Conservation (phyloP, 148 eudicot species). For the Fallopia convolvulus region DNA sequence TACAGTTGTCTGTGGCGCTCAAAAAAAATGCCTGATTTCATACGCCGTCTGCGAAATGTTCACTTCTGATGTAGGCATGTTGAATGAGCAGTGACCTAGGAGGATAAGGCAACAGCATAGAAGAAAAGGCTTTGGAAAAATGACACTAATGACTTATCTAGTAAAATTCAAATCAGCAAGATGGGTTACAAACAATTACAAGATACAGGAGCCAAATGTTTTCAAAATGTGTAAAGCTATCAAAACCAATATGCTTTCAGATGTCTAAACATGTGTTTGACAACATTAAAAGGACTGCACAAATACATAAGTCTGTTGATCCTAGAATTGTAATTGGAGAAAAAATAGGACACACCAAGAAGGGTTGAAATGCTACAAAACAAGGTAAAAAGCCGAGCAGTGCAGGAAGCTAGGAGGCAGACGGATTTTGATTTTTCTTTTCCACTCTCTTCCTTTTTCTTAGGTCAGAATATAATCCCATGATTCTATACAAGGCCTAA, state of each 20-base stretch:
- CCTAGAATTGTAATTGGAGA: background rate
- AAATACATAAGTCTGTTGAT: constrained; percentile 2
- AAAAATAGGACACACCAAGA: constrained; percentile 5
- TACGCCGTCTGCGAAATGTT: background rate
- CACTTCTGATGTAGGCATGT: background rate
- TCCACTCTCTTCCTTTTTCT: constrained; percentile 5
- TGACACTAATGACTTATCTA: background rate
- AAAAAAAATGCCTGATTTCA: background rate
- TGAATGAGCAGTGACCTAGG: constrained; percentile 4
- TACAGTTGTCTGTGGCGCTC: background rate
- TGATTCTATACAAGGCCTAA: constrained; percentile 4
- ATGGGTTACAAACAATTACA: background rate
- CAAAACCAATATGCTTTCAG: background rate
- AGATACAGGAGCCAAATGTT: background rate
- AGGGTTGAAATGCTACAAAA: background rate
- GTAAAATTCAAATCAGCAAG: background rate
- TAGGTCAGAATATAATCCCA: background rate
- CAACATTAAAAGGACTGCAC: background rate
- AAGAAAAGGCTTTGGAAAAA: background rate
- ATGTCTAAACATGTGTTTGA: background rate
- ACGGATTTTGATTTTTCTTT: background rate
- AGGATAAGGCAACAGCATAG: background rate
- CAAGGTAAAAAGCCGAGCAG: constrained; percentile 2
- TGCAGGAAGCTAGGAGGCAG: constrained; percentile 5
- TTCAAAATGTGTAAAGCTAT: constrained; percentile 1